Evolutionary conservation across 2,329 filamentous ascomycete genomes (phyloP).

Genomic region (Chaetoscypha palmicola): DNA sequence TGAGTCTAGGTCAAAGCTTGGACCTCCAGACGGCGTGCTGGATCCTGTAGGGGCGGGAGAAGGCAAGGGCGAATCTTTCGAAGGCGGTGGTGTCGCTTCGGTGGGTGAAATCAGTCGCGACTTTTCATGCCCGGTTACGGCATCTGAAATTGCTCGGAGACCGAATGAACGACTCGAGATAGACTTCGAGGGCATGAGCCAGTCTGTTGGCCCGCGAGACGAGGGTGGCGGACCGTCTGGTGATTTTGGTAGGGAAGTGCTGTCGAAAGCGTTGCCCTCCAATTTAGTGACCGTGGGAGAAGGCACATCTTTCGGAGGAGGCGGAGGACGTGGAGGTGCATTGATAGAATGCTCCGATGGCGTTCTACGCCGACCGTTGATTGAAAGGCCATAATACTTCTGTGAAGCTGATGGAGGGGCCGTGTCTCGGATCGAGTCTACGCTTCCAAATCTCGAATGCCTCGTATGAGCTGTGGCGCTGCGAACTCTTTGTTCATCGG

Average conservation of each 20-base stretch:
- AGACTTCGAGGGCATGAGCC: conserved; percentile 41
- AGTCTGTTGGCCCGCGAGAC: conserved; percentile 35
- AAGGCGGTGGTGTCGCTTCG: conserved; percentile 37
- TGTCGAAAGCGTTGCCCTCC: conserved; percentile 33
- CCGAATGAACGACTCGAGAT: conserved; percentile 53
- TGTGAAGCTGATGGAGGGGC: conserved; percentile 56
- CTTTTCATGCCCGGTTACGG: conserved; percentile 48
- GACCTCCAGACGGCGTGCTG: conserved; percentile 56
- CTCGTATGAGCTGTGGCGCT: conserved; percentile 59
- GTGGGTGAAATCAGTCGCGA: conserved; percentile 44
- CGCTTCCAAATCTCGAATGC: conserved; percentile 73
- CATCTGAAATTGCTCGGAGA: conserved; percentile 80
- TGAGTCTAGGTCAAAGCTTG: conserved; percentile 74
- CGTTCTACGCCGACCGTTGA: conserved; percentile 31
- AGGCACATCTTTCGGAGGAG: conserved; percentile 46
- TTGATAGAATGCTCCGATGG: conserved; percentile 44
- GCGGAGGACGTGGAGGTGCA: conserved; percentile 56
- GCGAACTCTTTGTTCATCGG: conserved; percentile 64
- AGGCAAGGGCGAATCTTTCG: conserved; percentile 46
- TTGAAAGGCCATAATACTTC: conserved; percentile 55
- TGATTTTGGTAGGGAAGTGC: conserved; percentile 32
- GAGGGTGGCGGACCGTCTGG: conserved; percentile 39
- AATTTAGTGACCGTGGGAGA: conserved; percentile 55
- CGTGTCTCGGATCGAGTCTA: conserved; percentile 63
- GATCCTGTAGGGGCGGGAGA: conserved; percentile 74